phyloP scores from a whole-genome alignment of 352 stramenopile species.

The Chrysophaeum taylorii region DNA sequence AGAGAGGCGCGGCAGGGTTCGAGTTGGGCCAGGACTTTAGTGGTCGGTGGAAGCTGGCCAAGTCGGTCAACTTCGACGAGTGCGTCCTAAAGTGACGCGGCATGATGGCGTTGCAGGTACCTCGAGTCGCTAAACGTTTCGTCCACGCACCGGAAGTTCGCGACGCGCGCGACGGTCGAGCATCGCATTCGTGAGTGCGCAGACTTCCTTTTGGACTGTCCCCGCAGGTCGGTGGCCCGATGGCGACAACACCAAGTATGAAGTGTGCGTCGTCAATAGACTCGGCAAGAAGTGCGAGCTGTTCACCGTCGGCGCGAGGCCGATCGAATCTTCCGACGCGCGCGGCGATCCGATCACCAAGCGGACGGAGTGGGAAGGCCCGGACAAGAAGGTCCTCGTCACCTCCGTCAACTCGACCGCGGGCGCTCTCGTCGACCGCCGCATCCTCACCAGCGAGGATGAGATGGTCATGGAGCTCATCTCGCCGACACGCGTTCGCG shows the following conservation, averaged over 20 bases:
- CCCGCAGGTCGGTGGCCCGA: too few relatives aligned
- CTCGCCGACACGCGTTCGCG: background rate
- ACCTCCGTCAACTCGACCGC: background rate
- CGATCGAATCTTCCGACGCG: background rate
- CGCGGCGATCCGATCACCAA: background rate
- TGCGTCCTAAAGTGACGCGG: background rate
- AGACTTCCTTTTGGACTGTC: too few relatives aligned
- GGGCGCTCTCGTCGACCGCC: background rate
- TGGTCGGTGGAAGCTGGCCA: background rate
- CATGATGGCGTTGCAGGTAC: background rate
- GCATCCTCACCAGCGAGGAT: background rate
- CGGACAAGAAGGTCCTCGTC: background rate
- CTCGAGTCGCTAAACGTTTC: conserved; percentile 5
- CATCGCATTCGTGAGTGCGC: too few relatives aligned
- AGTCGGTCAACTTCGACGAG: conserved; percentile 3
- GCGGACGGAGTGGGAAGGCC: background rate
- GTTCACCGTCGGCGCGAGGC: background rate
- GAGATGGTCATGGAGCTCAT: conserved; percentile 6
- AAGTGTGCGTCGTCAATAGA: background rate
- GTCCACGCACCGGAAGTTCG: background rate
- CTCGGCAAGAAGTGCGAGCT: background rate
- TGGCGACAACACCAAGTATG: too few relatives aligned
- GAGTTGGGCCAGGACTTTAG: background rate
- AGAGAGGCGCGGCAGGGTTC: too few relatives aligned
- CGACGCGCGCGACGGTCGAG: too few relatives aligned